A percentile compares a stretch with the other conserved stretches of the same genome.
These are phyloP conservation scores for Podaxis sp. DNA, from an alignment of 768 basidiomycete genomes.

Conservation along the genomic window DNA sequence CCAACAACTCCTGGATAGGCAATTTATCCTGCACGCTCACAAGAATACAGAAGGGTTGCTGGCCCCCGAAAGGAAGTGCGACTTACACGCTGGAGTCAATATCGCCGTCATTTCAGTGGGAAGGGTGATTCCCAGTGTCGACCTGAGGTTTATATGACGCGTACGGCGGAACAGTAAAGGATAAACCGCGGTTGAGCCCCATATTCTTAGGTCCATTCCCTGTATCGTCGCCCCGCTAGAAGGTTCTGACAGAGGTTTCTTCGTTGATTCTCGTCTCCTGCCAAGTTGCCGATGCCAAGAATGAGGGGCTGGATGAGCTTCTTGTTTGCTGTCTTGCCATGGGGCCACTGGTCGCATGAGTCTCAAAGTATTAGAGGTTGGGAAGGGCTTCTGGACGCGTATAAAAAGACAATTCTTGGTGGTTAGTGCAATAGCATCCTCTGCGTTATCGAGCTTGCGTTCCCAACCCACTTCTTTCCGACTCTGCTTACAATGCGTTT, in stretches of 20 bases:
- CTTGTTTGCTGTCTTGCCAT: neutral
- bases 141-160: conserved; percentile 1
- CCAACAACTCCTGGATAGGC: neutral
- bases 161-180: conserved; percentile 2
- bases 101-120: neutral
- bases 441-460: neutral
- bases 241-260: neutral
- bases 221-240: neutral
- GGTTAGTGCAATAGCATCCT: neutral
- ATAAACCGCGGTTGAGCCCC: conserved; percentile 7
- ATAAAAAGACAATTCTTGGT: neutral
- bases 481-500: neutral
- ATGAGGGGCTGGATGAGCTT: conserved; percentile 5
- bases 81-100: conserved; percentile 1
- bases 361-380: neutral
- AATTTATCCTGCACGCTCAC: neutral
- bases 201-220: neutral
- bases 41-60: neutral
- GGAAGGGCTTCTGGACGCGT: neutral
- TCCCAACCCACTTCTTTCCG: neutral
- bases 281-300: neutral
- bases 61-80: neutral
- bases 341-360: conserved; percentile 4
- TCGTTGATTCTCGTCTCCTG: neutral
- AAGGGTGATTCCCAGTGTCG: neutral